These are phyloP conservation scores for Amborella trichopoda DNA, from an alignment of 164 flowering plant genomes.

Conservation along the genomic window DNA sequence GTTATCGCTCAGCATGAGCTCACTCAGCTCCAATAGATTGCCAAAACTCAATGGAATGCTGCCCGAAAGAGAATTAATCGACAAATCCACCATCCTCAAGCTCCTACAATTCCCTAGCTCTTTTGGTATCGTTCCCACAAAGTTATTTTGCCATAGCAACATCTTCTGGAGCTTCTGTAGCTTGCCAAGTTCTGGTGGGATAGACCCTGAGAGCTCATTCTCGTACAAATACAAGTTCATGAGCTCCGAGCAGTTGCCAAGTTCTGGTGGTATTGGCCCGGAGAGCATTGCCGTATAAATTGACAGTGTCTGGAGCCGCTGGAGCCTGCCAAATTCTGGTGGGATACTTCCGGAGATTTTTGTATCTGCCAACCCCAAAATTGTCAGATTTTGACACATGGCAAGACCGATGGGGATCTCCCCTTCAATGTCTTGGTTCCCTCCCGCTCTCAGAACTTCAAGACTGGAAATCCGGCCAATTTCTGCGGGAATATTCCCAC, in stretches of 20 bases:
- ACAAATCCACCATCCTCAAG: slow-evolving; percentile 52
- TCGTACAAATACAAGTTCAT: slow-evolving; percentile 55
- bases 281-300: slow-evolving; percentile 65
- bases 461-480: slow-evolving; percentile 36
- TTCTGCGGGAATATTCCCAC: slow-evolving; percentile 43
- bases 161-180: slow-evolving; percentile 57
- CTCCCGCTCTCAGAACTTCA: slow-evolving; percentile 62
- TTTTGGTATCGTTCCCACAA: slow-evolving; percentile 58
- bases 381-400: slow-evolving; percentile 31
- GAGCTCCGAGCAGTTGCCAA: slow-evolving; percentile 78
- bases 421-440: slow-evolving; percentile 62
- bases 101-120: slow-evolving; percentile 70
- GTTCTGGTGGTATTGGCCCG: slow-evolving; percentile 64
- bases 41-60: slow-evolving; percentile 54
- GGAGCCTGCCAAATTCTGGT: slow-evolving; percentile 42
- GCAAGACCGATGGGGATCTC: slow-evolving; percentile 52
- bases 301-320: slow-evolving; percentile 53
- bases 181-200: slow-evolving; percentile 62
- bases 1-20: slow-evolving; percentile 61
- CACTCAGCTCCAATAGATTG: slow-evolving; percentile 36
- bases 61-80: slow-evolving; percentile 70
- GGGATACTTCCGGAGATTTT: slow-evolving; percentile 46
- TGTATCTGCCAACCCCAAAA: slow-evolving; percentile 50
- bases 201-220: slow-evolving; percentile 57
- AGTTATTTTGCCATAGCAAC: slow-evolving; percentile 68